These are phyloP conservation scores for Dendrobium huoshanense DNA, from an alignment of 106 monocot genomes.

Conservation along the genomic window DNA sequence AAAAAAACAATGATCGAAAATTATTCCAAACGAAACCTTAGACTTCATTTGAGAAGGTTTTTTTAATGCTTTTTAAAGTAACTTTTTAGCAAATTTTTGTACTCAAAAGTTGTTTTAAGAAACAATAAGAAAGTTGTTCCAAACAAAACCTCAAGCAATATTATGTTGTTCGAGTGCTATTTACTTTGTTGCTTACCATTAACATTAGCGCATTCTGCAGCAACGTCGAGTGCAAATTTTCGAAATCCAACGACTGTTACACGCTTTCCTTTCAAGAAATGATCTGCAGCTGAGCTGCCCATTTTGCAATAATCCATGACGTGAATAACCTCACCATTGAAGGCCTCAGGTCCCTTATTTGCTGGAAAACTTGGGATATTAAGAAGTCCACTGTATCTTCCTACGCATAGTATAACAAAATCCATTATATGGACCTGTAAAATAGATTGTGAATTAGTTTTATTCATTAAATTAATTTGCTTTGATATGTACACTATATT, in stretches of 20 bases:
- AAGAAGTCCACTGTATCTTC: slow-evolving; percentile 41
- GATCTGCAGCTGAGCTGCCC: slow-evolving; percentile 14
- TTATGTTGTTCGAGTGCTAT: not conserved
- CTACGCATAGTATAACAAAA: slow-evolving; percentile 49
- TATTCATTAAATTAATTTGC: too few relatives aligned
- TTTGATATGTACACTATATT: too few relatives aligned
- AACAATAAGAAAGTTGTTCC: too few relatives aligned
- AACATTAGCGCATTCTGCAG: slow-evolving; percentile 35
- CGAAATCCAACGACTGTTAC: slow-evolving; percentile 47
- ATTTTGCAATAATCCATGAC: slow-evolving; percentile 9
- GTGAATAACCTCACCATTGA: slow-evolving; percentile 13
- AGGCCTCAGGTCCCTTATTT: slow-evolving; percentile 44
- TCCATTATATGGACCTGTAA: slow-evolving; percentile 31
- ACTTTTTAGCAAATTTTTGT: not conserved
- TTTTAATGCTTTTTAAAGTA: too few relatives aligned
- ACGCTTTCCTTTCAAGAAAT: slow-evolving; percentile 39
- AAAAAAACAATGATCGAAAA: too few relatives aligned
- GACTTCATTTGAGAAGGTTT: too few relatives aligned
- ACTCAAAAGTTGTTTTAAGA: too few relatives aligned
- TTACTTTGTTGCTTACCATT: slow-evolving; percentile 27
- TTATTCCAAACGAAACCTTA: too few relatives aligned
- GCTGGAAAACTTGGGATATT: slow-evolving; percentile 47
- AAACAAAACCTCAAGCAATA: too few relatives aligned
- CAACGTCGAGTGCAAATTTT: slow-evolving; percentile 56
- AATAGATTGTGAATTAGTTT: too few relatives aligned